A percentile compares a stretch with the other conserved stretches of the same genome.
Evolutionary conservation across 1,284 basidiomycete species (phyloP).

Genomic region (Thecaphora frezii): DNA sequence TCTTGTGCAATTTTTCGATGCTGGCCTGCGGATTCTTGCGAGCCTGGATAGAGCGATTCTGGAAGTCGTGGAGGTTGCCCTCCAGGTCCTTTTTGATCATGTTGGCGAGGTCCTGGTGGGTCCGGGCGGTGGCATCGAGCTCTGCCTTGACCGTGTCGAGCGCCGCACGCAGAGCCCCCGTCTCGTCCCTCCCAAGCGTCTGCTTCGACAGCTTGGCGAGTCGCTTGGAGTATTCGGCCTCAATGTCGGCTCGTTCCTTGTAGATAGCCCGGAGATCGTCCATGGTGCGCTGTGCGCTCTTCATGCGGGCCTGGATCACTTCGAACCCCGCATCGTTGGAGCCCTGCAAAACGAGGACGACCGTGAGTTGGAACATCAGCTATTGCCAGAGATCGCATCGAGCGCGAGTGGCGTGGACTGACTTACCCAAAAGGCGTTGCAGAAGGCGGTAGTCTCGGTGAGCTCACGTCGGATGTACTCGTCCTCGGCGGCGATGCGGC

Average conservation of each 20-base stretch:
- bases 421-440: slow-evolving; percentile 86
- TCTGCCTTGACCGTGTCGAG: slow-evolving; percentile 78
- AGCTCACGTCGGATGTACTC: slow-evolving; percentile 46
- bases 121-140: slow-evolving; percentile 77
- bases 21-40: slow-evolving; percentile 43
- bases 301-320: slow-evolving; percentile 82
- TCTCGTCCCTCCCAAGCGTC: slow-evolving; percentile 81
- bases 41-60: slow-evolving; percentile 36
- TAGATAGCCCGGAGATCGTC: slow-evolving; percentile 84
- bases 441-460: slow-evolving; percentile 71
- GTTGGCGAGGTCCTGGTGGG: slow-evolving; percentile 71
- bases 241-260: slow-evolving; percentile 84
- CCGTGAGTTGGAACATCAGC: too few relatives aligned
- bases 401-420: too few relatives aligned
- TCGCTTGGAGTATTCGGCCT: slow-evolving; percentile 92
- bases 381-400: too few relatives aligned
- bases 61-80: slow-evolving; percentile 56
- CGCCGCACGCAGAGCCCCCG: slow-evolving; percentile 80
- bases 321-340: slow-evolving; percentile 78
- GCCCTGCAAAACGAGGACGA: slow-evolving; percentile 15
- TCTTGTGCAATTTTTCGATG: slow-evolving; percentile 55
- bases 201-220: slow-evolving; percentile 78
- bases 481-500: slow-evolving; percentile 45
- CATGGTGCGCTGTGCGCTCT: slow-evolving; percentile 78
- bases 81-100: slow-evolving; percentile 81